Evolutionary conservation across 257 asterid species (phyloP), one percentile per base, ranked within the genome.

Genomic region (Avicennia marina): DNA sequence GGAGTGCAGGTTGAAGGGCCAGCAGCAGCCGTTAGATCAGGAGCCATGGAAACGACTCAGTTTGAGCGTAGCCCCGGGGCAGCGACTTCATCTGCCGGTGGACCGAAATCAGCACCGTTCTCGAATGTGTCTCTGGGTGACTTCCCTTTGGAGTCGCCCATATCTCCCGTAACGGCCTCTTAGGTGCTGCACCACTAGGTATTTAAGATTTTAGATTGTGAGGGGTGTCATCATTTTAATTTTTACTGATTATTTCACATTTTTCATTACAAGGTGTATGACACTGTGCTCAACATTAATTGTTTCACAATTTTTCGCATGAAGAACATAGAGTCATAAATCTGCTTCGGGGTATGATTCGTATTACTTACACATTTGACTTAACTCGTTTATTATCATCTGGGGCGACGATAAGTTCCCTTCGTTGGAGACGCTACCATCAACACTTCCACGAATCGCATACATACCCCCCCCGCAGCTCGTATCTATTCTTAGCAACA

Each of bases 131-230:
- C 97, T 64, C 68, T 78, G 0, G 89, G 79, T 0, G 86, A 79
- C 25, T 94, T 89, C 97, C 97, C 86, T 69, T 84, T 86, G 95
- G 94, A 89, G 18, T 53, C 90, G 85, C 0, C 88, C 86, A 6
- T 61, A 0, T 12, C 41, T 70, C 46, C 53, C 70, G n/a, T 1
- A 13, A 73, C 60, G 85, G 94, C 65, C 95, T 74, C 62, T 89
- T 89, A 0, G 96, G 85, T 12, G 85, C 90, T n/a, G n/a, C n/a
- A n/a, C 41, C 10, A 11, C 5, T 29, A 29, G 5, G 7, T 29
- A 29, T 29, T 29, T 29, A 29, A 29, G 3, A 29, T 29, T 8
- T 11, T 39, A 2, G 22, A 15, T 12, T 17, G 31, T 21, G n/a
- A n/a, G n/a, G n/a, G n/a, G n/a, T n/a, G n/a, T n/a, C n/a, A n/a